Conservation (phyloP, 2,329 filamentous ascomycete species). For the Fusarium nisikadoi region DNA sequence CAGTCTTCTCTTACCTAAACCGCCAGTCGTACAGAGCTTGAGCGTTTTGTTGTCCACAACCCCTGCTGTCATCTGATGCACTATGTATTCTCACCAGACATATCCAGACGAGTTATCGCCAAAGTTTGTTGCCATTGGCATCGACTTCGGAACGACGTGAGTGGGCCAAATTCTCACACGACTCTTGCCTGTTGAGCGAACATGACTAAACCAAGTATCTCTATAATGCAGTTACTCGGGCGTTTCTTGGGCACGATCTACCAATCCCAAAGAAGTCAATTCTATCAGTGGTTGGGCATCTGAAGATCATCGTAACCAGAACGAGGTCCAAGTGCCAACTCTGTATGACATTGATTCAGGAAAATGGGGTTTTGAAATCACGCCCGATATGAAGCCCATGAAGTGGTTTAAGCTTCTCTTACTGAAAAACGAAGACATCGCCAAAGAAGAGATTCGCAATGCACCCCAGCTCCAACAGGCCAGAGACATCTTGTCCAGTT, state of each 20-base stretch:
- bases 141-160: conserved; percentile 2
- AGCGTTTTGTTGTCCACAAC: no score
- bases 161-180: not conserved
- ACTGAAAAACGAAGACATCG: not conserved
- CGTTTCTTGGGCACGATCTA: conserved; percentile 23
- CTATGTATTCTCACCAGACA: not conserved
- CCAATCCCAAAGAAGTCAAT: not conserved
- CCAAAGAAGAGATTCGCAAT: conserved; percentile 4
- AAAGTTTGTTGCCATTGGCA: not conserved
- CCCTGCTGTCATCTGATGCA: not conserved
- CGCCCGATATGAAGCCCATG: conserved; percentile 8
- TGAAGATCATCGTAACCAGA: not conserved
- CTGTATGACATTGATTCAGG: conserved; percentile 3
- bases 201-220: no score
- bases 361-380: conserved; percentile 27
- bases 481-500: not conserved
- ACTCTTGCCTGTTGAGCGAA: no score
- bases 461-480: not conserved
- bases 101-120: not conserved
- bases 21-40: no score
- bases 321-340: conserved; percentile 14
- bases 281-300: conserved; percentile 11
- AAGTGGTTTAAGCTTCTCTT: conserved; percentile 29
- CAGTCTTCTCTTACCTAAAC: no score
- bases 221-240: conserved; percentile 11